Base-by-base conservation (phyloP, 148 eudicot genomes). In the Rhododendron molle region DNA sequence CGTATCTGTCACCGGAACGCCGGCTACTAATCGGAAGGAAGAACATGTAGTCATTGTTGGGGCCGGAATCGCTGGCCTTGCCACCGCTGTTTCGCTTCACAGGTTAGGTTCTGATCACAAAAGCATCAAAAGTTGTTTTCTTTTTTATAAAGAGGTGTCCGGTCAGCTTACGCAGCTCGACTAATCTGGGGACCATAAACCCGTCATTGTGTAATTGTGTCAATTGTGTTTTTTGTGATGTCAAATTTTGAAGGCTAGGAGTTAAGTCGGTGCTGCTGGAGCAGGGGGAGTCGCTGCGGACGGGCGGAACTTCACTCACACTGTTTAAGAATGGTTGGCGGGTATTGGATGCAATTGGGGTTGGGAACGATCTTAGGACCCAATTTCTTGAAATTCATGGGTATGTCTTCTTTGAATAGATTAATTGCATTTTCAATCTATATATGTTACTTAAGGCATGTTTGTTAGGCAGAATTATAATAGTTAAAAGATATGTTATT, bases 21-120 rank as follows among this genome's bases (percentile, higher is more conserved):
- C 81, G 10, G 44, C 85, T 32, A 82, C 84, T 60, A 82, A 80
- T 46, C 85, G 83, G 46, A 89, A 88, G 38, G 93, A 93, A 90
- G 93, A 96, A 90, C 93, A 95, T 3, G 84, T 97, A 7, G 95
- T 97, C 50, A 93, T 97, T 8, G 92, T 95, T 10, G 99, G 99
- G 15, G 99, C 94, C 40, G 99, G 99, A 34, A 92, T 97, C 49
- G 94, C 99, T 21, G 99, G 99, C n/a, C 95, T 97, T 32, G 94
- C 99, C 85, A 94, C 98, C 0, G 98, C 99, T 34, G 93, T 95
- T 69, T 90, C 95, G 49, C 98, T 97, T 36, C 95, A 94, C 86
- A 97, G 96, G 99, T 96, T 62, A 50, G 0, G 23, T 12, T 78
- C 7, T 4, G 28, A 7, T 44, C 21, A 2, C 32, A 23, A 12